Conservation (phyloP, 495 filamentous ascomycete genomes). For the Staphylotrichum tortipilum region DNA sequence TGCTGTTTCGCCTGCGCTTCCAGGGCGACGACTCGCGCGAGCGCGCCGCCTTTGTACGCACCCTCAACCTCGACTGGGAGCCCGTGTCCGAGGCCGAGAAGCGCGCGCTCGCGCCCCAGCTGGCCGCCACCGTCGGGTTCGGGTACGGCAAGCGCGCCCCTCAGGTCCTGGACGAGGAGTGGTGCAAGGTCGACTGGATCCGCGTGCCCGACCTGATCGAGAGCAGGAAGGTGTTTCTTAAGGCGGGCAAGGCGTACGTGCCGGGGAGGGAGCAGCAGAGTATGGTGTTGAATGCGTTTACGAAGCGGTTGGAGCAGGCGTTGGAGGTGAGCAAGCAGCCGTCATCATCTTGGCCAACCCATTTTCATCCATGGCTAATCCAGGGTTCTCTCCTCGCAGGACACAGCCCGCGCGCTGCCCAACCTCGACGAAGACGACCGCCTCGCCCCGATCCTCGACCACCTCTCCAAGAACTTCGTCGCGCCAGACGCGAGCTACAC, state of each 20-base stretch:
- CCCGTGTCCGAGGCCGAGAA: constrained; percentile 69
- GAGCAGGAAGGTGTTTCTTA: constrained; percentile 63
- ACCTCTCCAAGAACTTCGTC: constrained; percentile 86
- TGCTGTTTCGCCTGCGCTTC: constrained; percentile 77
- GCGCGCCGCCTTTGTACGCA: constrained; percentile 64
- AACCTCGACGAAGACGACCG: constrained; percentile 95
- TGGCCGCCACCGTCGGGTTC: constrained; percentile 25
- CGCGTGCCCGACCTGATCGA: constrained; percentile 87
- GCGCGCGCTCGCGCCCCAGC: constrained; percentile 36
- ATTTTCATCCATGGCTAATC: not conserved
- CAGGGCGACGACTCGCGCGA: constrained; percentile 61
- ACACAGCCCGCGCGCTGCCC: constrained; percentile 81
- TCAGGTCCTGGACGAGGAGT: constrained; percentile 54
- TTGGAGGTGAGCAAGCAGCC: constrained; percentile 66
- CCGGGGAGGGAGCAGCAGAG: constrained; percentile 75
- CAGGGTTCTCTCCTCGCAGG: constrained; percentile 37
- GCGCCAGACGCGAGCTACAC: constrained; percentile 75
- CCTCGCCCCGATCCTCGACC: constrained; percentile 83
- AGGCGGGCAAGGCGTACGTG: constrained; percentile 81
- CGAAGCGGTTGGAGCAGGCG: constrained; percentile 61
- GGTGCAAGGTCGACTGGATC: constrained; percentile 95
- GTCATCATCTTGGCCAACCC: no score
- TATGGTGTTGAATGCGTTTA: constrained; percentile 85
- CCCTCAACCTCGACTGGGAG: constrained; percentile 69
- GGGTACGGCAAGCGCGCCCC: constrained; percentile 34